Evolutionary conservation across 305 asterid genomes (phyloP).

Genomic region (Solanum hybrid): DNA sequence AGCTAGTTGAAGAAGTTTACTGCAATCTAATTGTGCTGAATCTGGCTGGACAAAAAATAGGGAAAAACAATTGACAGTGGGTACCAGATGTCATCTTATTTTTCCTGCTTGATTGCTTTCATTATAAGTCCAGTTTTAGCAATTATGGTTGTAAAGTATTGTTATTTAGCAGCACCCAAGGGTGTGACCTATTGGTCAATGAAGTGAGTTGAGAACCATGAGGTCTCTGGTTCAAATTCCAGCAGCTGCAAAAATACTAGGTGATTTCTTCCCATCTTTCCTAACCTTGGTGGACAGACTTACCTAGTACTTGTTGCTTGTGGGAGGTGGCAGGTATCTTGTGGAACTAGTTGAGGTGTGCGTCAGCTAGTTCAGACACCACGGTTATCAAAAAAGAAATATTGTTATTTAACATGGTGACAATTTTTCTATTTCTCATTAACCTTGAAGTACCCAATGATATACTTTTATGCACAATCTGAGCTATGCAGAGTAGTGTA

Average conservation of each 20-base stretch:
- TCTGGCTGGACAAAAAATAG: background rate
- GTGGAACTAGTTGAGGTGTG: background rate
- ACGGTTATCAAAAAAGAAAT: background rate
- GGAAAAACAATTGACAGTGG: background rate
- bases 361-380: background rate
- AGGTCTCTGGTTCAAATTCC: background rate
- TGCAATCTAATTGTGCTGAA: background rate
- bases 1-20: background rate
- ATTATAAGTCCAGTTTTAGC: background rate
- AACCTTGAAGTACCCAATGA: background rate
- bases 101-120: background rate
- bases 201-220: background rate
- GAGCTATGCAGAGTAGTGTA: conserved; percentile 42
- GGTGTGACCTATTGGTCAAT: background rate
- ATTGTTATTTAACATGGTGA: background rate
- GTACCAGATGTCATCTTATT: background rate
- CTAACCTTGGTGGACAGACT: background rate
- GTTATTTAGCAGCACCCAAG: background rate
- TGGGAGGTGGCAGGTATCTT: background rate
- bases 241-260: background rate
- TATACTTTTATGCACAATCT: background rate
- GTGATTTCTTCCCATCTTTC: background rate
- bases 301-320: background rate
- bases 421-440: background rate
- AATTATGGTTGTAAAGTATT: background rate